Base-by-base conservation (phyloP, 148 eudicot genomes). In the Rhododendron ovatum region DNA sequence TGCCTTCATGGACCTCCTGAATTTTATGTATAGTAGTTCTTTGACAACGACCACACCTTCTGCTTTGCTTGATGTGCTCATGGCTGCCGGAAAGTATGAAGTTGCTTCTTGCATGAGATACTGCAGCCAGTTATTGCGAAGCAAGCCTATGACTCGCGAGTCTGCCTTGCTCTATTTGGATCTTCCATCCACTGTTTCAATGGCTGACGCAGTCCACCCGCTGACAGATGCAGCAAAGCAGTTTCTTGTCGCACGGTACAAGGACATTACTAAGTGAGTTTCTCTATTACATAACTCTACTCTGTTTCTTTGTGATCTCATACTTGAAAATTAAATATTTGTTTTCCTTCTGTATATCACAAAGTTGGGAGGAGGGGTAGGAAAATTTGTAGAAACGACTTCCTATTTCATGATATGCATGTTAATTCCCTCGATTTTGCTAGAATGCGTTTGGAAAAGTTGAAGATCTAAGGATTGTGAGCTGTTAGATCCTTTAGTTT, bases 41-140 rank as follows among this genome's bases (percentile, higher is more conserved):
- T 86, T 95, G 84, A 86, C 89, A 80, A 80, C 89, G 75, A 90
- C 86, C 84, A 85, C 87, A 12, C 87, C 92, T 67, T 77, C 92
- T 87, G 95, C 92, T 86, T 82, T 96, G 88, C 88, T 96, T 82
- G 96, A 95, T 88, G 94, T 96, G 85, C 91, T 96, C 78, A 94
- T 96, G 94, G 93, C 93, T 86, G 98, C 98, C 37, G 93, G 93
- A 84, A 93, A 96, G 83, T 96, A 88, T 59, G 96, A 92, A 87
- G 97, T 95, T 83, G 89, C 95, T 74, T 96, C 98, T 55, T 96
- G 98, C 90, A 93, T 93, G 95, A 89, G 92, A 88, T 89, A 93
- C 76, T 94, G 98, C 89, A 91, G 96, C 84, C 90, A 82, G 61
- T 82, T 89, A 57, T 87, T 96, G 86, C 88, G 90, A 30, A 90